A percentile compares a stretch with the other conserved stretches of the same genome.
phyloP scores from a whole-genome alignment of 352 stramenopile species.

The Poterioochromonas sp. region DNA sequence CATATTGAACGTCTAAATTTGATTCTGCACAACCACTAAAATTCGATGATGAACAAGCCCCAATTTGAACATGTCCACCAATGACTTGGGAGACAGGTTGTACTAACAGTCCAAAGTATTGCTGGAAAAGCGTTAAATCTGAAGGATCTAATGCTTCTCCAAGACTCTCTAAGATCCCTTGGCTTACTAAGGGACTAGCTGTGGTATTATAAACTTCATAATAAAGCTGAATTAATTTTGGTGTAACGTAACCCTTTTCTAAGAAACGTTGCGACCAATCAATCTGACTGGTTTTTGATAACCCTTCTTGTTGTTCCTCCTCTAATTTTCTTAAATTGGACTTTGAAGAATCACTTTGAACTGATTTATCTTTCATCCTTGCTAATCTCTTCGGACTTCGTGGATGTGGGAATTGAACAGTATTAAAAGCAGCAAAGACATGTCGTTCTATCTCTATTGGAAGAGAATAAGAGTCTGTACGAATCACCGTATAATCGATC shows the following conservation, averaged over 20 bases:
- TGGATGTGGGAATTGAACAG: not conserved
- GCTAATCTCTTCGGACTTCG: not conserved
- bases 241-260: not conserved
- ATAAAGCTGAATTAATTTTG: not conserved
- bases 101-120: not conserved
- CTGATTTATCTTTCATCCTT: no score
- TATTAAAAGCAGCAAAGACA: not conserved
- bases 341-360: no score
- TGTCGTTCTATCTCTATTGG: not conserved
- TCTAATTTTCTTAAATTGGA: no score
- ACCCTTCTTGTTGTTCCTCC: not conserved
- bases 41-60: not conserved
- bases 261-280: not conserved
- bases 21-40: constrained; percentile 49
- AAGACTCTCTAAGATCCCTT: not conserved
- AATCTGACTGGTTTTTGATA: not conserved
- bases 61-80: not conserved
- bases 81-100: not conserved
- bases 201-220: not conserved
- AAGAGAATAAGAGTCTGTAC: not conserved
- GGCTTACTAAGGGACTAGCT: not conserved
- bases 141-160: not conserved
- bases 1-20: constrained; percentile 78
- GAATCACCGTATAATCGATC: not conserved
- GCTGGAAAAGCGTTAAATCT: constrained; percentile 1